Evolutionary conservation across 2,329 filamentous ascomycete genomes (phyloP), one percentile per base, ranked within the genome.

Genomic region (Aspergillus arachidicola): DNA sequence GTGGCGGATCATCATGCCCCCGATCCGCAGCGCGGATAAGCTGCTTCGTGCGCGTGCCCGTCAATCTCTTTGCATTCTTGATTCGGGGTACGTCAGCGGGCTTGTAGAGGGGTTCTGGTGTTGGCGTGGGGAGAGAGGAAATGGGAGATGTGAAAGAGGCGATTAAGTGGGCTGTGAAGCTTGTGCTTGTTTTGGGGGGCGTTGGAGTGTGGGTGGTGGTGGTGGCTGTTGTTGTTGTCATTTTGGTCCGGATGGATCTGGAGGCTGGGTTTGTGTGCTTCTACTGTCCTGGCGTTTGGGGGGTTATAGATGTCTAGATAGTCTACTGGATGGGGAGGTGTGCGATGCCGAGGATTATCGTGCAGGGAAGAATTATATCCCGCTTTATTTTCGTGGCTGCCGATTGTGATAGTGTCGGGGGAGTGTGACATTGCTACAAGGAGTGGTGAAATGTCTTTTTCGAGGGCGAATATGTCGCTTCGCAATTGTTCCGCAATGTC

Each of bases 31-130:
- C 75, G 19, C 72, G 71, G 12, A 76, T 58, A 1, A 77, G 72
- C 54, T 77, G 75, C 63, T 76, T 77, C 6, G 69, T 72, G 55
- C 75, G 73, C 6, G 71, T 76, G 10, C 48, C 66, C 14, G 72
- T 69, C 2, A 76, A 58, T 1, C 74, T 72, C 38, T 71, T 75
- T 14, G 70, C 74, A n/a, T 70, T 64, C 60, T 74, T 75, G 63
- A 75, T 73, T 0, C 63, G 65, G 0, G 75, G 74, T 16, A 72
- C 68, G 32, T 72, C 59, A 16, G 64, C 50, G 1, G 73, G 68
- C 4, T 63, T 55, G 60, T 73, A 75, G 56, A 71, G 67, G 26
- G 46, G 26, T 7, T 50, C 46, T 53, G 74, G 67, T 16, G 66
- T 58, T 43, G 69, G 64, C 6, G 64, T 41, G 7, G 55, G 26